Evolutionary conservation across 2,329 filamentous ascomycete genomes (phyloP).

Genomic region (Cladosporium sp.): DNA sequence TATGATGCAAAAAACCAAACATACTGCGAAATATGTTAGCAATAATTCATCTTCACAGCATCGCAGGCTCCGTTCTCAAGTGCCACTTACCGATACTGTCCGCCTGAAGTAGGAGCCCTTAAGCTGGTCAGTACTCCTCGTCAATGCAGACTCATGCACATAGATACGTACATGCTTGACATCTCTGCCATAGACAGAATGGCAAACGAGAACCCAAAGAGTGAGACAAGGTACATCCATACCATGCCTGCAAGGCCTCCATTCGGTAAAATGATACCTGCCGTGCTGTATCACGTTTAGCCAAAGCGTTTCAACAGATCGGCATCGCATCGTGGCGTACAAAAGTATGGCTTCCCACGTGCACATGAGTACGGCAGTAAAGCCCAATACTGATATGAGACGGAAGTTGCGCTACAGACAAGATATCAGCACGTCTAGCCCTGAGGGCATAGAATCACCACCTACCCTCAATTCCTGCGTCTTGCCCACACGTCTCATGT

Average conservation of each 20-base stretch:
- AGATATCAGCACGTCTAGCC: not conserved
- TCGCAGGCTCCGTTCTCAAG: no score
- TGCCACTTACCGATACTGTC: slow-evolving; percentile 9
- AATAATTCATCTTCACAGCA: no score
- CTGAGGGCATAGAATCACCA: not conserved
- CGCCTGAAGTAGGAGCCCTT: slow-evolving; percentile 35
- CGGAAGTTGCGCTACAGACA: slow-evolving; percentile 20
- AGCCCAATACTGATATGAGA: slow-evolving; percentile 25
- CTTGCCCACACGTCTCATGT: slow-evolving; percentile 14
- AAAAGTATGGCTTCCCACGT: slow-evolving; percentile 24
- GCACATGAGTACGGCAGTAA: slow-evolving; percentile 27
- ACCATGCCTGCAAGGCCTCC: slow-evolving; percentile 31
- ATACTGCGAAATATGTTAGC: not conserved
- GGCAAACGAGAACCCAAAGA: slow-evolving; percentile 29
- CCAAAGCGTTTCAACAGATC: not conserved
- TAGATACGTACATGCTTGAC: slow-evolving; percentile 10
- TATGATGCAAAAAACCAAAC: not conserved
- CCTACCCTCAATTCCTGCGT: slow-evolving; percentile 10
- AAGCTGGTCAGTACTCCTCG: not conserved
- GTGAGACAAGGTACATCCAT: slow-evolving; percentile 31
- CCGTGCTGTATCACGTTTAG: slow-evolving; percentile 13
- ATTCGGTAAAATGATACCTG: slow-evolving; percentile 23
- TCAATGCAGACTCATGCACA: no score
- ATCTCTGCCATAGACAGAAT: slow-evolving; percentile 29
- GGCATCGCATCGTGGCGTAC: not conserved